Evolutionary conservation across 495 filamentous ascomycete species (phyloP).

Genomic region (Penicillium paradoxum): DNA sequence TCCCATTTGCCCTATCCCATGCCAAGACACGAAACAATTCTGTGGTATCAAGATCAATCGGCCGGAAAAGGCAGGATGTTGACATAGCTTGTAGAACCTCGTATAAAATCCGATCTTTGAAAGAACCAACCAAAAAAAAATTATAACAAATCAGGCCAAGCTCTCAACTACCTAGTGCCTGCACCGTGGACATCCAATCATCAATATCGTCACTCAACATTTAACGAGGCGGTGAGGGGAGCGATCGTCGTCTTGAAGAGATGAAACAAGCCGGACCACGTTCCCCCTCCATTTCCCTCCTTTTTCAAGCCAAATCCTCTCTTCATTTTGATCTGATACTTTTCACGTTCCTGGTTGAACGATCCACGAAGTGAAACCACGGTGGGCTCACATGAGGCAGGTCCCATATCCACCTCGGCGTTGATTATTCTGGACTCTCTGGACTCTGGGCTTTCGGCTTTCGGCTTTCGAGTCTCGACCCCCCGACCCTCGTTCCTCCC

Average conservation of each 20-base stretch:
- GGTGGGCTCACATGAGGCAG: slow-evolving; percentile 11
- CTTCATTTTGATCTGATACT: background rate
- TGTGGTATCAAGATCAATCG: background rate
- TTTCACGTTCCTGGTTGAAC: slow-evolving; percentile 6
- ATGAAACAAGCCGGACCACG: slow-evolving; percentile 24
- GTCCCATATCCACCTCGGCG: slow-evolving; percentile 21
- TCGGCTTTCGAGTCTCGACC: background rate
- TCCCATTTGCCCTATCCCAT: background rate
- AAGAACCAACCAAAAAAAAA: background rate
- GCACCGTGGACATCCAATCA: background rate
- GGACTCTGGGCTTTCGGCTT: slow-evolving; percentile 16
- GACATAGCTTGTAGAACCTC: background rate
- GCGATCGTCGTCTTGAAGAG: slow-evolving; percentile 16
- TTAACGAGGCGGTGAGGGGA: slow-evolving; percentile 26
- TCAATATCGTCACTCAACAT: slow-evolving; percentile 8
- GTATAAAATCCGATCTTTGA: background rate
- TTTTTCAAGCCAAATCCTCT: background rate
- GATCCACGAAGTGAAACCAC: background rate
- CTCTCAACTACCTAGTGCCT: background rate
- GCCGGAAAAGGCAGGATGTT: slow-evolving; percentile 5
- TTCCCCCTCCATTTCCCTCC: slow-evolving; percentile 8
- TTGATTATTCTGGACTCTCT: slow-evolving; percentile 22
- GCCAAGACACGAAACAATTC: background rate
- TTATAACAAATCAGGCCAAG: background rate
- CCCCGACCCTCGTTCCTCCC: slow-evolving; percentile 17